phyloP scores from a whole-genome alignment of 306 rosid genomes.

The Gleditsia sinensis region DNA sequence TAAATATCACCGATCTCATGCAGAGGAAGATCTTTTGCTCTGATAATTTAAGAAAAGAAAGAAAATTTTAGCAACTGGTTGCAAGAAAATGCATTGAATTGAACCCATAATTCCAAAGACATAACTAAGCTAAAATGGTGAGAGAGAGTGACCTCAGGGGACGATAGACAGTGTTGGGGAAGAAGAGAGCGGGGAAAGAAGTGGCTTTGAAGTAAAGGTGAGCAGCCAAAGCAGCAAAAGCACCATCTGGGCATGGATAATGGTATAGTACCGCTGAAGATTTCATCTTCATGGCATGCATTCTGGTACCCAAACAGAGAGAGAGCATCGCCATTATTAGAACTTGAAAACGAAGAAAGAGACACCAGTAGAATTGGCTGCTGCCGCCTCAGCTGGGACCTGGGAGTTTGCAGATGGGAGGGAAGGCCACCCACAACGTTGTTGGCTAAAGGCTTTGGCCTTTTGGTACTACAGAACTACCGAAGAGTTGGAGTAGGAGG shows the following conservation, averaged over 20 bases:
- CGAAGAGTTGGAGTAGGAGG: too few relatives aligned
- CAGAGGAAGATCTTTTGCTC: conserved; percentile 64
- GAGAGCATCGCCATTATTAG: not conserved
- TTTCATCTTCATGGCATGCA: not conserved
- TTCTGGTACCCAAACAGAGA: not conserved
- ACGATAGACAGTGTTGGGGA: conserved; percentile 78
- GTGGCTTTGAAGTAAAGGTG: conserved; percentile 76
- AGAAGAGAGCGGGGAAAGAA: conserved; percentile 56
- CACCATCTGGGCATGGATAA: conserved; percentile 94
- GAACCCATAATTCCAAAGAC: too few relatives aligned
- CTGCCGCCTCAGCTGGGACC: too few relatives aligned
- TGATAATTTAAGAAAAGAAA: conserved; percentile 16
- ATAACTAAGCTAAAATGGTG: too few relatives aligned
- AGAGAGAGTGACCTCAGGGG: conserved; percentile 78
- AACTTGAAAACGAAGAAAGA: not conserved
- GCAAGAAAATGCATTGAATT: not conserved
- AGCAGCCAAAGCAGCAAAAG: conserved; percentile 86
- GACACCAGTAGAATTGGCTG: too few relatives aligned
- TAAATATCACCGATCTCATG: conserved; percentile 59
- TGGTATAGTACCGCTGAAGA: conserved; percentile 74
- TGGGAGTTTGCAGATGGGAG: too few relatives aligned
- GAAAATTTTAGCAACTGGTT: not conserved
- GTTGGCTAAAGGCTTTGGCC: too few relatives aligned
- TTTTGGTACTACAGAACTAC: too few relatives aligned
- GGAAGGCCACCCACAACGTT: too few relatives aligned